Base-by-base conservation (phyloP, 257 asterid species). In the Fraxinus anomala region DNA sequence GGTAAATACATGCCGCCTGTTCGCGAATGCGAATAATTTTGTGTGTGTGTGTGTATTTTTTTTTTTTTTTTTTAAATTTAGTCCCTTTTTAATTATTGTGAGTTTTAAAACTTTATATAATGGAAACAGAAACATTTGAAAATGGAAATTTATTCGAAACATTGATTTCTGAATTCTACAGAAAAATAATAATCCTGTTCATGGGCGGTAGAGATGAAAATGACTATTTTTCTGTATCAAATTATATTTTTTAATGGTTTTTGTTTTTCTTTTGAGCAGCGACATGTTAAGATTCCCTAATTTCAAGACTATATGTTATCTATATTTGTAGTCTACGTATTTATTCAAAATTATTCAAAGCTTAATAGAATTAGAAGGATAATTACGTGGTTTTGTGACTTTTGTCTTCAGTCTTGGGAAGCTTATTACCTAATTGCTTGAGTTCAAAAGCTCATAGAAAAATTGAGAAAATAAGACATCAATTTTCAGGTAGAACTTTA, bases 1-100 rank as follows among this genome's bases (percentile, higher is more conserved):
- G 97, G 97, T 93, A 80, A 81, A 39, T 26, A 37, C 44, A 14
- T 68, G 13, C 13, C n/a, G 7, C 65, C 73, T 68, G n/a, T 34
- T 44, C 47, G n/a, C 68, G 61, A 47, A 59, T 59, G 67, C 33
- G 21, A 72, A 19, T 40, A 17, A 33, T 56, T 67, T 24, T 21
- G 73, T 40, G 37, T 34, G 40, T 6, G 40, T 6, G 10, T 6
- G 39, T 34, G 14, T 21, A 3, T 1, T 1, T 73, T n/a, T 37
- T 72, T 70, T 70, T n/a, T 23, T 19, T 21, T 13, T 33, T 37
- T 63, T 72, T 37, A n/a, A 19, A 1, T 33, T 23, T 42, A 26
- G 70, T 23, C 19, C 3, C 0, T 26, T 14, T 37, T 24, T 2
- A 21, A 30, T 56, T 66, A 14, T 51, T 73, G 14, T 17, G 40